These are phyloP conservation scores for Nannochloropsis gaditana DNA, from an alignment of 108 stramenopile species.

Conservation along the genomic window DNA sequence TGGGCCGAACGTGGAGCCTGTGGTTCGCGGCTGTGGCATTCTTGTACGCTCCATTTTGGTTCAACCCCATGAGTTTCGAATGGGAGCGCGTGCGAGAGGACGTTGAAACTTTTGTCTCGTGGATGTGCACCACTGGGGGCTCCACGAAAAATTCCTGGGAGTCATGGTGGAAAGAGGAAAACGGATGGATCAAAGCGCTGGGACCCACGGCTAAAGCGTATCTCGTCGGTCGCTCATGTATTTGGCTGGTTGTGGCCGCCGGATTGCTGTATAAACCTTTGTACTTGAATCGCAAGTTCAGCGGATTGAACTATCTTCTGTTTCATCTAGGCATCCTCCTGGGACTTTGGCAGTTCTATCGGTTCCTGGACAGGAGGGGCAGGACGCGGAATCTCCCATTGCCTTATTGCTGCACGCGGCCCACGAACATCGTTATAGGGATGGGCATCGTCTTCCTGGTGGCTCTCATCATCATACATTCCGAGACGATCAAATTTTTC, in stretches of 20 bases:
- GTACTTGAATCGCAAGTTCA: background rate
- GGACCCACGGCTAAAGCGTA: conserved; percentile 41
- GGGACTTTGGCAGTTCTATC: background rate
- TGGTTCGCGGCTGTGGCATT: conserved; percentile 91
- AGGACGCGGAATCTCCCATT: background rate
- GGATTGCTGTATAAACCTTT: background rate
- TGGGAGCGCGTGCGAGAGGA: conserved; percentile 65
- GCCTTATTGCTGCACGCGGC: background rate
- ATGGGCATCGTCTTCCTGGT: background rate
- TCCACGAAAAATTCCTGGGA: conserved; percentile 51
- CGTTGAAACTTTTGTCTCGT: conserved; percentile 61
- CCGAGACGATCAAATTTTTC: background rate
- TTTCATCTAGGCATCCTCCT: background rate
- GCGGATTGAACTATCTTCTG: background rate
- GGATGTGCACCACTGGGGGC: conserved; percentile 63
- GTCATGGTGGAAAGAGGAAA: conserved; percentile 56
- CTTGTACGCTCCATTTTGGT: conserved; percentile 97
- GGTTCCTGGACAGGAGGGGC: background rate
- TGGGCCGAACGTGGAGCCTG: conserved; percentile 90
- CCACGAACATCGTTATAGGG: background rate
- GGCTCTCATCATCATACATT: background rate
- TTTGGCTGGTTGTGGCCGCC: background rate
- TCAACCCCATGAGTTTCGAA: conserved; percentile 95
- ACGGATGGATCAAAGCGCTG: conserved; percentile 77
- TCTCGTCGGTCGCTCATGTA: background rate